Evolutionary conservation across 1,284 basidiomycete species (phyloP).

Genomic region (Hemileia vastatrix): DNA sequence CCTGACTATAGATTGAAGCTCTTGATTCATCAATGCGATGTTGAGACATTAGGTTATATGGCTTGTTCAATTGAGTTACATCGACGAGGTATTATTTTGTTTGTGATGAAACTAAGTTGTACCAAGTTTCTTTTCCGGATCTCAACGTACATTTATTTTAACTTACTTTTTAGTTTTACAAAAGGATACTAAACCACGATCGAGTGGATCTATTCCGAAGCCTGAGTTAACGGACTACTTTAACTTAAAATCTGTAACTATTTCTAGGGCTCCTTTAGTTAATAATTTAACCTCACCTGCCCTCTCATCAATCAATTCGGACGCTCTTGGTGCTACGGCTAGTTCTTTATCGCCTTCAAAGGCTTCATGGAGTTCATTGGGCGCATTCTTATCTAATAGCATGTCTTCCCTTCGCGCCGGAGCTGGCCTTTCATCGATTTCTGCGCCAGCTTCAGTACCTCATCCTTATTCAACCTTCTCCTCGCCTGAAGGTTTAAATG

Average conservation of each 20-base stretch:
- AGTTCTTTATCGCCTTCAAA: slow-evolving; percentile 19
- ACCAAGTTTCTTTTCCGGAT: not conserved
- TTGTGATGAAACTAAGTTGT: not conserved
- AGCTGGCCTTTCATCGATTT: slow-evolving; percentile 2
- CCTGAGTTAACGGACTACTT: slow-evolving; percentile 11
- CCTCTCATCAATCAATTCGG: not conserved
- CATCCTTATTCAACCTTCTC: not conserved
- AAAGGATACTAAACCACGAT: slow-evolving; percentile 1
- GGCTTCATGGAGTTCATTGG: slow-evolving; percentile 14
- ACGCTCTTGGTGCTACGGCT: not conserved
- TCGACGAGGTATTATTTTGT: slow-evolving; percentile 10
- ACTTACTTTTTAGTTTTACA: not conserved
- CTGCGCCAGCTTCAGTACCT: not conserved
- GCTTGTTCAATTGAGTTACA: slow-evolving; percentile 18
- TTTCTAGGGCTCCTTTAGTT: not conserved
- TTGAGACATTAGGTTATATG: slow-evolving; percentile 19
- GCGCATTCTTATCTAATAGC: too few relatives aligned
- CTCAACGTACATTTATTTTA: not conserved
- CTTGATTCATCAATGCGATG: slow-evolving; percentile 15
- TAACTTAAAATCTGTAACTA: slow-evolving; percentile 5
- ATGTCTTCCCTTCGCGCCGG: slow-evolving; percentile 13
- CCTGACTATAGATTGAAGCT: too few relatives aligned
- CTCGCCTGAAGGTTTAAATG: not conserved
- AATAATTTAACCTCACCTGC: too few relatives aligned
- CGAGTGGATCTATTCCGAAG: too few relatives aligned